Base-by-base conservation (phyloP, 441 rosid genomes). In the Pelargonium citronellum region DNA sequence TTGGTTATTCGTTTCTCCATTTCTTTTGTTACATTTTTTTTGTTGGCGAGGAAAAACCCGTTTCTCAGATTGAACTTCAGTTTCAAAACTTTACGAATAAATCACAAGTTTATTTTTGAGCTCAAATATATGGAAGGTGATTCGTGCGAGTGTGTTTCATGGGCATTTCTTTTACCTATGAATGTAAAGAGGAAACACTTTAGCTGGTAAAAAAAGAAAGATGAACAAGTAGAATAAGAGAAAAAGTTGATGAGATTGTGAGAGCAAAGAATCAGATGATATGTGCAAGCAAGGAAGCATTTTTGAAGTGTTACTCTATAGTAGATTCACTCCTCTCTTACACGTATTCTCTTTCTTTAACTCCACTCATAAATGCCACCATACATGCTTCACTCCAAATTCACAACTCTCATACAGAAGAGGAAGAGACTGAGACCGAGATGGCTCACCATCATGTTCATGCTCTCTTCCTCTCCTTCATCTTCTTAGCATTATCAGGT, bases 211-310 rank as follows among this genome's bases (percentile, higher is more conserved):
- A 34, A 34, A 37, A 7, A 37, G 1, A 37, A 41, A 41, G 44
- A 41, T 41, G 44, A 41, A 41, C 44, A 41, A 7, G 44, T 41
- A 41, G 11, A 41, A 7, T 1, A 41, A 41, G 44, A 41, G 44
- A 41, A 41, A 41, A 7, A 41, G 44, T 41, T 41, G 44, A 7
- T 41, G 11, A 41, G 58, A 51, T 4, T 13, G 58, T 51, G 58
- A 51, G 58, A 51, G 58, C 58, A 51, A 51, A 51, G 58, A 51
- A 51, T 55, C 61, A 16, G 61, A 15, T 55, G 9, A 55, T 55
- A 19, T 55, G 20, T 55, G 20, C 61, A 16, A 55, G 22, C 61
- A 55, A 16, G 61, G 61, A 55, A 55, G 61, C 61, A 1, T 15
- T 55, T 55, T 16, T 55, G 19, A 15, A 19, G 20, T 8, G 17